Conservation (phyloP, 1,139 yeast species). For the Meyerozyma smithsonii region DNA sequence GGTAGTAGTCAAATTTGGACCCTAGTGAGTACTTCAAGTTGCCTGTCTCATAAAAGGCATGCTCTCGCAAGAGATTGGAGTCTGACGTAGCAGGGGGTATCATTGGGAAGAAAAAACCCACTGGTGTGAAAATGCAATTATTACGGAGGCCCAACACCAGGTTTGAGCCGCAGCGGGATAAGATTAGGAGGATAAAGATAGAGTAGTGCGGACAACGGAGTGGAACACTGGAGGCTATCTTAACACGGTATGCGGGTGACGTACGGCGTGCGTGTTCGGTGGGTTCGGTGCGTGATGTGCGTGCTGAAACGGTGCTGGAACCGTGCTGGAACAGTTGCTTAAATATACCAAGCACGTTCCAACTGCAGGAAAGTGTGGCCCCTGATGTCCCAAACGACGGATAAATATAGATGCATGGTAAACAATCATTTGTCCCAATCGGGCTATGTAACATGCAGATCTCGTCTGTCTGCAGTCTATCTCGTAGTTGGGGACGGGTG, state of each 20-base stretch:
- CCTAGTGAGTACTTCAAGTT: conserved; percentile 11
- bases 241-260: too few relatives aligned
- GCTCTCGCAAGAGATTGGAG: conserved; percentile 21
- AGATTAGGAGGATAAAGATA: not conserved
- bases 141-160: not conserved
- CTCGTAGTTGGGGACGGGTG: not conserved
- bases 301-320: too few relatives aligned
- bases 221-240: too few relatives aligned
- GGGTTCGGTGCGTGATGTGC: too few relatives aligned
- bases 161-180: too few relatives aligned
- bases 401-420: not conserved
- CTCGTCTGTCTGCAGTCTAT: too few relatives aligned
- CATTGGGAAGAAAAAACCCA: conserved; percentile 5
- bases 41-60: conserved; percentile 26
- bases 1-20: conserved; percentile 3
- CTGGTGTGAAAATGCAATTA: not conserved
- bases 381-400: not conserved
- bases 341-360: too few relatives aligned
- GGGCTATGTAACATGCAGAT: not conserved
- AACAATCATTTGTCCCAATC: not conserved
- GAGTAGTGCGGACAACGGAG: not conserved
- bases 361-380: too few relatives aligned
- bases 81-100: conserved; percentile 21
- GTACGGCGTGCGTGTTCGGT: too few relatives aligned
- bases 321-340: too few relatives aligned